A percentile compares a stretch with the other conserved stretches of the same genome.
These are phyloP conservation scores for Auricularia sp. DNA, from an alignment of 768 basidiomycete genomes.

Conservation along the genomic window DNA sequence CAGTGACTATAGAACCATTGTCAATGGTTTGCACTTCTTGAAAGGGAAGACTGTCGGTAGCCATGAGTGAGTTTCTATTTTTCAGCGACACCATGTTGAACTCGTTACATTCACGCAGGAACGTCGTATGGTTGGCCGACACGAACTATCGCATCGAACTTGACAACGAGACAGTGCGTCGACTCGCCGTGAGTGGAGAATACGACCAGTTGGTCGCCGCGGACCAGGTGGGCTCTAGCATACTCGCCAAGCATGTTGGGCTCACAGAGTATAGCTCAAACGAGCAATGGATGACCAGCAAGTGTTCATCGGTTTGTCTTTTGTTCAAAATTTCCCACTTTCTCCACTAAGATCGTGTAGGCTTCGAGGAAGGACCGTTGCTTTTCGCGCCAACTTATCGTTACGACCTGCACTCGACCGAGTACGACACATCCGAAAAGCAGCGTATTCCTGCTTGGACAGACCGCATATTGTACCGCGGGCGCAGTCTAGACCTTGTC, in stretches of 20 bases:
- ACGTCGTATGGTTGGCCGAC: constrained; percentile 90
- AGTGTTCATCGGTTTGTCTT: constrained; percentile 41
- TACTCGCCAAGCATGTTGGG: neutral
- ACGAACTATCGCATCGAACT: constrained; percentile 91
- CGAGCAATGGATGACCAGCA: constrained; percentile 60
- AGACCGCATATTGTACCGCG: constrained; percentile 88
- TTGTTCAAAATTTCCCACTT: neutral
- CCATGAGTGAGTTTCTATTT: constrained; percentile 62
- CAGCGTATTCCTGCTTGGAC: constrained; percentile 97
- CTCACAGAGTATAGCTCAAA: constrained; percentile 42
- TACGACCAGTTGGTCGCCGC: constrained; percentile 65
- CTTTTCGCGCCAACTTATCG: constrained; percentile 94
- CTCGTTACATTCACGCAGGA: constrained; percentile 36
- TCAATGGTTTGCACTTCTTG: constrained; percentile 72
- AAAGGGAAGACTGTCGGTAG: constrained; percentile 80
- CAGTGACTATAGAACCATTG: constrained; percentile 84
- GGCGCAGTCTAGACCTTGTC: constrained; percentile 56
- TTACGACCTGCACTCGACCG: constrained; percentile 72
- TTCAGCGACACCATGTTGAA: neutral
- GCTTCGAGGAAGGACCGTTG: constrained; percentile 82
- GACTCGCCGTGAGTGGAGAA: constrained; percentile 52
- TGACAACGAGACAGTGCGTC: constrained; percentile 69
- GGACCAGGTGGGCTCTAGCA: constrained; percentile 63
- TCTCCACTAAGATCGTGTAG: constrained; percentile 15
- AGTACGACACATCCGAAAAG: constrained; percentile 94